A percentile compares a stretch with the other conserved stretches of the same genome.
Conservation (phyloP, 169 alveolate species). For the Theileria annulata region DNA sequence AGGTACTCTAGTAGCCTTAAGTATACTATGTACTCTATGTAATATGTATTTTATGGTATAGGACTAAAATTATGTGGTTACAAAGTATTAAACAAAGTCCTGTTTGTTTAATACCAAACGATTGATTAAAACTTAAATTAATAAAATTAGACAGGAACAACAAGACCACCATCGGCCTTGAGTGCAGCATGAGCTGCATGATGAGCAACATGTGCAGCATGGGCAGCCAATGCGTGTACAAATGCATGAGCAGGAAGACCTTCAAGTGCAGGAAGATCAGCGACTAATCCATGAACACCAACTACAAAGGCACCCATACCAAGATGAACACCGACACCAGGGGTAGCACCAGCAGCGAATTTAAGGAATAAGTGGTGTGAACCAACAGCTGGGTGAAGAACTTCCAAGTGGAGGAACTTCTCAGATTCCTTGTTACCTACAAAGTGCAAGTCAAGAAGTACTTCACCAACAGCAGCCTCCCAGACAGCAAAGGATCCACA, state of each 20-base stretch:
- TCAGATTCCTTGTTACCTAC: background rate
- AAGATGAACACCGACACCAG: background rate
- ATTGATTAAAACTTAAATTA: too few relatives aligned
- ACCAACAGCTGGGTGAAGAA: background rate
- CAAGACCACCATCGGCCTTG: too few relatives aligned
- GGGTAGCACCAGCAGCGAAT: background rate
- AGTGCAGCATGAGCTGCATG: too few relatives aligned
- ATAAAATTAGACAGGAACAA: too few relatives aligned
- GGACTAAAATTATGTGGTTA: too few relatives aligned
- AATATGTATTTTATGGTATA: too few relatives aligned
- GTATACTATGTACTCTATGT: too few relatives aligned
- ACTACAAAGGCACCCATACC: background rate
- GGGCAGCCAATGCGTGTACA: background rate
- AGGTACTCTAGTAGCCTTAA: too few relatives aligned
- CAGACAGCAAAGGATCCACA: background rate
- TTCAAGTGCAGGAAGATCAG: background rate
- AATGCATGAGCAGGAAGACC: background rate
- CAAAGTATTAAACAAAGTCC: background rate
- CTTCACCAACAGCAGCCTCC: background rate
- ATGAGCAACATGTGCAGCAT: background rate
- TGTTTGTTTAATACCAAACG: background rate
- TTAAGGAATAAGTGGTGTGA: background rate
- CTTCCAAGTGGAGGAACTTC: background rate
- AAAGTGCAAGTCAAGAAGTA: background rate
- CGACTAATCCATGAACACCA: background rate